phyloP scores from a whole-genome alignment of 2,329 filamentous ascomycete genomes.

The Pyrenochaeta sp. region DNA sequence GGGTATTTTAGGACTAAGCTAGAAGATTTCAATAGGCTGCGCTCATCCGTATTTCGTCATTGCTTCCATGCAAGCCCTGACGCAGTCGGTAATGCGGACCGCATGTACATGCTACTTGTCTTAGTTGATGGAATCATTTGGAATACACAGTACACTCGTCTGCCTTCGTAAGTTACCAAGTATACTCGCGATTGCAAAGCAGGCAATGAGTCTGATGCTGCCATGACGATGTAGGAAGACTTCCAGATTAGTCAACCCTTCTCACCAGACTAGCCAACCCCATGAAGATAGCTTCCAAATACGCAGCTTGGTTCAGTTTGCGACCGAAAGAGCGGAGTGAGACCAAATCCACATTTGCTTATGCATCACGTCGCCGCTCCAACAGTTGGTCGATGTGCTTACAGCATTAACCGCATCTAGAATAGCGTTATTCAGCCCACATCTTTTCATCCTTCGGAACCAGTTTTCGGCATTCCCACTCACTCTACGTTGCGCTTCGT shows the following conservation, averaged over 20 bases:
- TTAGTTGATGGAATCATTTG: background rate
- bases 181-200: background rate
- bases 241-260: background rate
- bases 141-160: background rate
- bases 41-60: background rate
- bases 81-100: background rate
- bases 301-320: background rate
- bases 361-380: slow-evolving; percentile 15
- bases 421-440: slow-evolving; percentile 13
- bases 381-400: slow-evolving; percentile 7
- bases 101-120: background rate
- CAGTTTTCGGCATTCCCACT: background rate
- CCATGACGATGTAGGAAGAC: background rate
- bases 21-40: background rate
- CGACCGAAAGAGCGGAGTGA: slow-evolving; percentile 22
- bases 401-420: slow-evolving; percentile 6
- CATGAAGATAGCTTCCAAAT: slow-evolving; percentile 8
- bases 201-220: background rate
- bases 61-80: background rate
- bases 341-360: slow-evolving; percentile 20
- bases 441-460: slow-evolving; percentile 3
- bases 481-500: slow-evolving; percentile 3
- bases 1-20: background rate
- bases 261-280: background rate
- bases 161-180: background rate